phyloP scores from a whole-genome alignment of 768 basidiomycete genomes.

The Cytidiella melzeri region DNA sequence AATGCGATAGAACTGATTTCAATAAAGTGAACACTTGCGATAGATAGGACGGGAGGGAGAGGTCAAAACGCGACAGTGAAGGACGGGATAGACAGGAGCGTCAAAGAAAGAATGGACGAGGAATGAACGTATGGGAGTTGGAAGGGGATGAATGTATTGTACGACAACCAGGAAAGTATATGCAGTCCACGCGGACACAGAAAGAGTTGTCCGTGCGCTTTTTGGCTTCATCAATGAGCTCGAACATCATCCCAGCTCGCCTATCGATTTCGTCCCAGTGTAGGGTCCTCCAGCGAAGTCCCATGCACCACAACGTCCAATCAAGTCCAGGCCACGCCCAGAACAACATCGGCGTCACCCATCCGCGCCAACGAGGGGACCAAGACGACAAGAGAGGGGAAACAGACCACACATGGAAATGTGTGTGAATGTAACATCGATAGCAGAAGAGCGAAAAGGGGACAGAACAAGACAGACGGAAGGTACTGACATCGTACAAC shows the following conservation, averaged over 20 bases:
- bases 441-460: slow-evolving; percentile 3
- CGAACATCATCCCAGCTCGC: background rate
- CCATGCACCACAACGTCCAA: background rate
- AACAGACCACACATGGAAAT: slow-evolving; percentile 6
- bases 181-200: slow-evolving; percentile 3
- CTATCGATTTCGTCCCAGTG: background rate
- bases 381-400: slow-evolving; percentile 1
- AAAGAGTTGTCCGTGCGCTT: slow-evolving; percentile 6
- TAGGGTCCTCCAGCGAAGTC: background rate
- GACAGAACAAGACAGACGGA: background rate
- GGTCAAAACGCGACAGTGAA: background rate
- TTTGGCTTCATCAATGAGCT: slow-evolving; percentile 9
- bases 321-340: background rate
- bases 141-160: background rate
- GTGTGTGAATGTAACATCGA: slow-evolving; percentile 8
- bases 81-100: background rate
- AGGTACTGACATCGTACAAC: slow-evolving; percentile 22
- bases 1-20: no score
- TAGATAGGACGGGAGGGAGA: background rate
- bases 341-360: slow-evolving; percentile 2
- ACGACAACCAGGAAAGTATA: slow-evolving; percentile 4
- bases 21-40: no score
- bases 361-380: slow-evolving; percentile 5
- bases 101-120: background rate
- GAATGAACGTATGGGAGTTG: background rate